phyloP scores from a whole-genome alignment of 78 protist genomes.

The Polysphondylium violaceum region DNA sequence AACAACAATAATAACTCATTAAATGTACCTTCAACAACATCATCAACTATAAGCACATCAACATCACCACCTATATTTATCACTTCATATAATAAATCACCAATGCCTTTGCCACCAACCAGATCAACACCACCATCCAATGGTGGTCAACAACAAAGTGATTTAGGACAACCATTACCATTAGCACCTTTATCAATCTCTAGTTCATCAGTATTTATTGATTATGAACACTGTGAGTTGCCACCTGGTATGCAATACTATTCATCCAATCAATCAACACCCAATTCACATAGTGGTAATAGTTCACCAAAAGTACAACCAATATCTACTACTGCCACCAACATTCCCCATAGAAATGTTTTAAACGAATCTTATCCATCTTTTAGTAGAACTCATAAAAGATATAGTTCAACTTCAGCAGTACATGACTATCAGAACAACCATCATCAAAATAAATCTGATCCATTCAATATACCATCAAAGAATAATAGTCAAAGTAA shows the following conservation, averaged over 20 bases:
- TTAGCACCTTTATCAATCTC: neutral
- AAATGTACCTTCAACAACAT: neutral
- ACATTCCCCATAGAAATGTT: neutral
- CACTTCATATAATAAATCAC: neutral
- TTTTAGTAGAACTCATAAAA: constrained; percentile 8
- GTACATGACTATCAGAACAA: neutral
- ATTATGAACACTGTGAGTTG: neutral
- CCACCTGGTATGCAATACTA: neutral
- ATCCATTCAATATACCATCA: neutral
- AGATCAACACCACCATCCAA: neutral
- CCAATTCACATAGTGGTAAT: neutral
- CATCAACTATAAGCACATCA: neutral
- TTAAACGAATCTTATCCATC: neutral
- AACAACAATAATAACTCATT: too few relatives aligned
- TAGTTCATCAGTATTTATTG: neutral
- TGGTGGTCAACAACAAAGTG: neutral
- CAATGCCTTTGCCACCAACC: neutral
- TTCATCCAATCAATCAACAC: too few relatives aligned
- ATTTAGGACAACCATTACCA: neutral
- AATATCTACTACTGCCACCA: neutral
- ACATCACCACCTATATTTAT: constrained; percentile 1
- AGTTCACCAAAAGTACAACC: neutral
- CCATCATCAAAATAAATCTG: neutral
- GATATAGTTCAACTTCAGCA: constrained; percentile 2
- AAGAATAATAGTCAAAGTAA: neutral